phyloP scores from a whole-genome alignment of 768 basidiomycete genomes.

The Steccherinum ochraceum region DNA sequence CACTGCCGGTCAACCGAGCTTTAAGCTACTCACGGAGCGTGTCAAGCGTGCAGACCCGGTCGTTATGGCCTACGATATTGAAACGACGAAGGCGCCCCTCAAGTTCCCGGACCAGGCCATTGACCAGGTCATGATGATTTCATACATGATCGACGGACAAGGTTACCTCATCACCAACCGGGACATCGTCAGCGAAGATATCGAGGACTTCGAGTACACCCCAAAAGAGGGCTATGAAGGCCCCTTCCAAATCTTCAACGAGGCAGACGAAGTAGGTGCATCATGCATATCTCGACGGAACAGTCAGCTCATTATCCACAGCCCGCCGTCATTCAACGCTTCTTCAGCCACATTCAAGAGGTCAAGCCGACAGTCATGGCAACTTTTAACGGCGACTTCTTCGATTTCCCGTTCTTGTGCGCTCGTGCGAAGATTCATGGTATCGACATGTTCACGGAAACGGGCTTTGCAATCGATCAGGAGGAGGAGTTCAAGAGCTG shows the following conservation, averaged over 20 bases:
- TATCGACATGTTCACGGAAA: slow-evolving; percentile 95
- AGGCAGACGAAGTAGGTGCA: slow-evolving; percentile 72
- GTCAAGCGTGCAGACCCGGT: slow-evolving; percentile 99
- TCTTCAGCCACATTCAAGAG: slow-evolving; percentile 92
- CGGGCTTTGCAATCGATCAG: slow-evolving; percentile 82
- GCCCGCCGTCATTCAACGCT: slow-evolving; percentile 77
- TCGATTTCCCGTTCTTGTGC: slow-evolving; percentile 96
- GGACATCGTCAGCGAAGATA: slow-evolving; percentile 95
- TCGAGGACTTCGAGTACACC: slow-evolving; percentile 98
- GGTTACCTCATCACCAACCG: slow-evolving; percentile 97
- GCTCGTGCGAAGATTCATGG: slow-evolving; percentile 82
- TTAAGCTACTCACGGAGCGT: slow-evolving; percentile 68
- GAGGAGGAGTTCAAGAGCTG: slow-evolving; percentile 96
- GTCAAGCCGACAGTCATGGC: slow-evolving; percentile 96
- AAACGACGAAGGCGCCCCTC: slow-evolving; percentile 98
- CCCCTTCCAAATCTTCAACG: slow-evolving; percentile 93
- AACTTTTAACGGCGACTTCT: slow-evolving; percentile 98
- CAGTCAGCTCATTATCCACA: slow-evolving; percentile 23
- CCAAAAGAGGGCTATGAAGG: slow-evolving; percentile 98
- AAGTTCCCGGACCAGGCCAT: slow-evolving; percentile 95
- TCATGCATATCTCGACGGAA: slow-evolving; percentile 1
- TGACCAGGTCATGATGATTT: slow-evolving; percentile 99
- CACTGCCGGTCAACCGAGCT: slow-evolving; percentile 68
- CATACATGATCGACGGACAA: slow-evolving; percentile 98
- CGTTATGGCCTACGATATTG: slow-evolving; percentile 98